phyloP scores from a whole-genome alignment of 768 basidiomycete genomes.

The Panellus pusillus region DNA sequence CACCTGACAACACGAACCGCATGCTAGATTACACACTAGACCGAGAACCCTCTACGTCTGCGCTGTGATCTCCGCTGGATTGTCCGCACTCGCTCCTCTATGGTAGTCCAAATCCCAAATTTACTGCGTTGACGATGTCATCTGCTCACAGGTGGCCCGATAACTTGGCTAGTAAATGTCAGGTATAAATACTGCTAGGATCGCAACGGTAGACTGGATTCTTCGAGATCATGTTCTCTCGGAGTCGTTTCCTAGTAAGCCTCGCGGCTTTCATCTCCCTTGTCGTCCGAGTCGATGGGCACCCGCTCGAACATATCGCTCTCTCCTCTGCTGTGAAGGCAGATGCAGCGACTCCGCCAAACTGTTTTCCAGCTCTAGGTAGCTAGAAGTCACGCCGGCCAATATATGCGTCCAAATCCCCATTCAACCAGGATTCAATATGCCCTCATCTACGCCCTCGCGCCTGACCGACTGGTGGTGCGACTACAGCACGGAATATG shows the following conservation, averaged over 20 bases:
- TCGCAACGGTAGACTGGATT: background rate
- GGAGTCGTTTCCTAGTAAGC: background rate
- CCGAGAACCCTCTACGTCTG: no score
- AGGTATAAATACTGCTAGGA: background rate
- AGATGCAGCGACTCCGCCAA: slow-evolving; percentile 24
- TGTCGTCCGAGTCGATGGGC: background rate
- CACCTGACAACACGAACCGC: no score
- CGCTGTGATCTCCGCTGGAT: no score
- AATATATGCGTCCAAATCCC: no score
- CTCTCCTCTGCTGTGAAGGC: background rate
- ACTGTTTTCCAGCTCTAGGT: slow-evolving; percentile 41
- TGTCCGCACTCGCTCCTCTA: background rate
- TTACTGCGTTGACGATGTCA: slow-evolving; percentile 3
- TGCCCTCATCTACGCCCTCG: slow-evolving; percentile 50
- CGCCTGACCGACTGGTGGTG: slow-evolving; percentile 66
- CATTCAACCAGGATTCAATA: slow-evolving; percentile 41
- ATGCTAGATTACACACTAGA: no score
- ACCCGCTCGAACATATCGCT: slow-evolving; percentile 1
- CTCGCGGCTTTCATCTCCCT: background rate
- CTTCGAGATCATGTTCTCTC: background rate
- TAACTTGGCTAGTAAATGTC: background rate
- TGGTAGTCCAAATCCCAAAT: background rate
- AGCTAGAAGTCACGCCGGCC: no score
- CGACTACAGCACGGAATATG: slow-evolving; percentile 60
- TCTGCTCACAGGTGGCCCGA: slow-evolving; percentile 6